Conservation (phyloP, 1,139 yeast genomes). For the Saccharomycopsis hybrid region DNA sequence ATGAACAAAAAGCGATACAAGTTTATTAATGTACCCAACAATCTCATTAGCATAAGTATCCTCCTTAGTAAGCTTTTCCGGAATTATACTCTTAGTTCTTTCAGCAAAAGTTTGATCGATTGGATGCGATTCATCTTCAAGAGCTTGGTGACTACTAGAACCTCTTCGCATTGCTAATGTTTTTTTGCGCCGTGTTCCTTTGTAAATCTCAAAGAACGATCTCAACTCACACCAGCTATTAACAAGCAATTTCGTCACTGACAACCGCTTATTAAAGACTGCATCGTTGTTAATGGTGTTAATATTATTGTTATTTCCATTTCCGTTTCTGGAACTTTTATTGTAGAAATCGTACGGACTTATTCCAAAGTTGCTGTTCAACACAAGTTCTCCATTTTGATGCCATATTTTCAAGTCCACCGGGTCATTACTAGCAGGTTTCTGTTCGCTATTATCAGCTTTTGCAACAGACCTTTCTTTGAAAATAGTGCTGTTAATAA, state of each 20-base stretch:
- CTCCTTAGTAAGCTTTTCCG: background rate
- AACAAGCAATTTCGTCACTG: conserved; percentile 14
- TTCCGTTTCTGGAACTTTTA: background rate
- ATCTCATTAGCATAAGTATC: conserved; percentile 5
- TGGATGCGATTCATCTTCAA: conserved; percentile 15
- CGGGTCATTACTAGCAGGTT: too few species aligned
- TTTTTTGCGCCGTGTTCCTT: background rate
- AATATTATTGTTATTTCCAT: too few species aligned
- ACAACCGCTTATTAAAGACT: conserved; percentile 6
- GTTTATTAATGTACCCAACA: conserved; percentile 29
- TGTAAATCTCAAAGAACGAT: conserved; percentile 9
- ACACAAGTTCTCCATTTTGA: background rate
- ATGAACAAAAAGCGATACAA: conserved; percentile 35
- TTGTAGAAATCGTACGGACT: conserved; percentile 9
- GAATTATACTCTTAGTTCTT: background rate
- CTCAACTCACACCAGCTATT: conserved; percentile 18
- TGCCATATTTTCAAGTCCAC: background rate
- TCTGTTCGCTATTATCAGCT: too few species aligned
- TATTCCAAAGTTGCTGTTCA: background rate
- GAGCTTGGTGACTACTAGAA: background rate
- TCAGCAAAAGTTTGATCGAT: background rate
- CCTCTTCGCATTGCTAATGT: conserved; percentile 12
- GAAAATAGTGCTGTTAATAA: too few species aligned
- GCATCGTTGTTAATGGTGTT: background rate
- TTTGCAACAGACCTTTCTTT: too few species aligned